Conservation (phyloP, 2,329 filamentous ascomycete genomes). For the Dendrostoma leiphaemia region DNA sequence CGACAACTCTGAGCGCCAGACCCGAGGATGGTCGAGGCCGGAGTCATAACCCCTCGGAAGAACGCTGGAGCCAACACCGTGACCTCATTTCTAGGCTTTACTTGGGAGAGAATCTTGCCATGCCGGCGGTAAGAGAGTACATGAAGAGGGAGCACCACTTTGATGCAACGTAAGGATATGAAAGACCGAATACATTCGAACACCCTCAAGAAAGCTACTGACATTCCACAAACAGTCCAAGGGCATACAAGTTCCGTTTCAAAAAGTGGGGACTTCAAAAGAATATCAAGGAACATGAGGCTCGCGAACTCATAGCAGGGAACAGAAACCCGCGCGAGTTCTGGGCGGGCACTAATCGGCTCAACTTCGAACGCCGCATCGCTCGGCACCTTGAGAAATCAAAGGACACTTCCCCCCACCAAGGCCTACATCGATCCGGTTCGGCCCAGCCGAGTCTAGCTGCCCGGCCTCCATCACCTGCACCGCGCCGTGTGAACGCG, state of each 20-base stretch:
- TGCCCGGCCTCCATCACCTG: too few species aligned
- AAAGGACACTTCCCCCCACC: not conserved
- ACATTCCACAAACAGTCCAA: not conserved
- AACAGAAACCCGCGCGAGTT: not conserved
- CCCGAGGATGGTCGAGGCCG: not conserved
- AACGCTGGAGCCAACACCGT: not conserved
- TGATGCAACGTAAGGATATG: not conserved
- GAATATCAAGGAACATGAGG: slow-evolving; percentile 1
- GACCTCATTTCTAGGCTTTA: not conserved
- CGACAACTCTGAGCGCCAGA: too few species aligned
- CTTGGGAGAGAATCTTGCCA: not conserved
- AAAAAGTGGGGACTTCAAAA: not conserved
- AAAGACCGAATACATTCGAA: not conserved
- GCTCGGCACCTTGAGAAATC: not conserved
- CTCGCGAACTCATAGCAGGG: not conserved
- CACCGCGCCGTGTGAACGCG: too few species aligned
- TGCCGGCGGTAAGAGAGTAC: slow-evolving; percentile 1
- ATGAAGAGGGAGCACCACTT: not conserved
- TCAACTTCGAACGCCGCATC: not conserved
- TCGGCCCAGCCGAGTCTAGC: not conserved
- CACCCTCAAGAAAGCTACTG: not conserved
- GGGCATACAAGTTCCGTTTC: slow-evolving; percentile 2
- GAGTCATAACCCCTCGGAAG: not conserved
- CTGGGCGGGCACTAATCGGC: not conserved
- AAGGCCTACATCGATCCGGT: not conserved